These are phyloP conservation scores for Meyerozyma athensensis DNA, from an alignment of 1,139 yeast genomes.

Conservation along the genomic window DNA sequence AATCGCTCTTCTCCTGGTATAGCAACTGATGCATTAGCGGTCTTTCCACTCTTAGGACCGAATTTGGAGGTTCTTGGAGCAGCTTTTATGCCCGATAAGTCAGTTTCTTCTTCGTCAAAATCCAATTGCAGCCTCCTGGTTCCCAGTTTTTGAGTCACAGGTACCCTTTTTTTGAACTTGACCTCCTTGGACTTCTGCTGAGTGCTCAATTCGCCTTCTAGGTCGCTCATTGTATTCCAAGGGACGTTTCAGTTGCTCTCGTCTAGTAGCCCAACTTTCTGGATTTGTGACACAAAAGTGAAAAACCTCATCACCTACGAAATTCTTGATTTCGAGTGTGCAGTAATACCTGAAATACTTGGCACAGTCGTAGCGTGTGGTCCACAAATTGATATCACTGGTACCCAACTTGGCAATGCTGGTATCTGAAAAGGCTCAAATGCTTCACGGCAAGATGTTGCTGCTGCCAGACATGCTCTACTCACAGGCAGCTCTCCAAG, in stretches of 20 bases:
- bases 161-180: background rate
- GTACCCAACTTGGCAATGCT: background rate
- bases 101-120: background rate
- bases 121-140: background rate
- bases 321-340: background rate
- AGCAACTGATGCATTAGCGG: background rate
- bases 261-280: background rate
- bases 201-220: background rate
- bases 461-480: slow-evolving; percentile 44
- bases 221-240: background rate
- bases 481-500: slow-evolving; percentile 56
- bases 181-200: background rate
- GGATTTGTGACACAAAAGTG: slow-evolving; percentile 1
- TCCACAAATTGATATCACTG: too few relatives aligned
- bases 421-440: slow-evolving; percentile 47
- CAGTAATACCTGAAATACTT: too few relatives aligned
- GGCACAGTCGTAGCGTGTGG: too few relatives aligned
- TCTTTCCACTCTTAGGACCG: background rate
- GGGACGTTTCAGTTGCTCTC: background rate
- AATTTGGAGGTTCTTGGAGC: background rate
- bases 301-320: slow-evolving; percentile 2
- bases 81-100: background rate
- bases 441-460: slow-evolving; percentile 58
- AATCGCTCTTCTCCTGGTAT: background rate
- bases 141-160: background rate